A percentile compares a stretch with the other conserved stretches of the same genome.
These are phyloP conservation scores for Starmerella bombi DNA, from an alignment of 805 yeast genomes.

Conservation along the genomic window DNA sequence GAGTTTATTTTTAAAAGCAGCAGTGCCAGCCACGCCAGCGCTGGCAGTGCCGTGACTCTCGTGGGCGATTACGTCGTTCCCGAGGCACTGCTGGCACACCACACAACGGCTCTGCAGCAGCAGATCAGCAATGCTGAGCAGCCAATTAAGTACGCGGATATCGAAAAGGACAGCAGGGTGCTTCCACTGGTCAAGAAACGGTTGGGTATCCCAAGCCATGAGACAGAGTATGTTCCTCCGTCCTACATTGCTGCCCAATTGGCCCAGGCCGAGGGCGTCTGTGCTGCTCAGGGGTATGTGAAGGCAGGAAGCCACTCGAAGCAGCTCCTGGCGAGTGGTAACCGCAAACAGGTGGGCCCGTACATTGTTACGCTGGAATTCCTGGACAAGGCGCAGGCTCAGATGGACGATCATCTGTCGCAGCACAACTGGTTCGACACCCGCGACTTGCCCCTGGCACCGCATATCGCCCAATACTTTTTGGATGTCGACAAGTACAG, in stretches of 20 bases:
- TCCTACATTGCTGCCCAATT: background rate
- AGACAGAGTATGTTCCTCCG: constrained; percentile 3
- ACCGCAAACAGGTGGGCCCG: background rate
- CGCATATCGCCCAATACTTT: constrained; percentile 3
- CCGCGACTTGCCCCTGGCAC: constrained; percentile 9
- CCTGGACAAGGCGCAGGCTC: background rate
- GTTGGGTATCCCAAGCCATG: constrained; percentile 5
- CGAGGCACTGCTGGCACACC: constrained; percentile 4
- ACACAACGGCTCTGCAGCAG: background rate
- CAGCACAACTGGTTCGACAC: constrained; percentile 12
- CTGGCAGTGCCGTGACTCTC: constrained; percentile 1
- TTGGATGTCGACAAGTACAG: constrained; percentile 4
- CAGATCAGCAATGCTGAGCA: constrained; percentile 6
- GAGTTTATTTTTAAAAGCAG: constrained; percentile 7
- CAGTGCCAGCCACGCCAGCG: no score
- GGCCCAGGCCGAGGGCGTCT: background rate
- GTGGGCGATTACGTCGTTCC: constrained; percentile 13
- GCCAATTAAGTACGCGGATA: constrained; percentile 4
- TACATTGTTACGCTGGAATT: constrained; percentile 9
- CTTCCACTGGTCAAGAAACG: constrained; percentile 7
- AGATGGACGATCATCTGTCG: constrained; percentile 4
- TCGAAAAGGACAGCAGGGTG: constrained; percentile 9
- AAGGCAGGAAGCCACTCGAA: background rate
- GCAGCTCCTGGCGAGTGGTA: background rate
- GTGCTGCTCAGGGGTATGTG: constrained; percentile 3